These are phyloP conservation scores for Plasmodium blacklocki DNA, from an alignment of 169 alveolate genomes.

Conservation along the genomic window DNA sequence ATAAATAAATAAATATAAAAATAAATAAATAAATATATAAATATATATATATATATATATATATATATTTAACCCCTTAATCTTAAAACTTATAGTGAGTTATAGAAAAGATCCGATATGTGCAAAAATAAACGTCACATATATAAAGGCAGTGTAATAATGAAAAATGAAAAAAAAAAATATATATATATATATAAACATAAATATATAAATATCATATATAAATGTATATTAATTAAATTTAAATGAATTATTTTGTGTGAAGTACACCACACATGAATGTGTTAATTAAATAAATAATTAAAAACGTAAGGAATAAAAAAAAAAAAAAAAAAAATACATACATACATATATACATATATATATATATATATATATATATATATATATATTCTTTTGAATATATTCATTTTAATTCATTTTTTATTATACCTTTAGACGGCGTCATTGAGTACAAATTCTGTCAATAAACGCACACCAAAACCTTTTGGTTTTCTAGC, in stretches of 20 bases:
- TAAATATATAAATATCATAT: not conserved
- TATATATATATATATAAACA: not conserved
- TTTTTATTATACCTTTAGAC: not conserved
- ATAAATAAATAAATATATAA: too few relatives aligned
- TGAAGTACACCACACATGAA: too few relatives aligned
- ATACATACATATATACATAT: not conserved
- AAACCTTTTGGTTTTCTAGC: conserved; percentile 88
- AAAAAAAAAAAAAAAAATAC: not conserved
- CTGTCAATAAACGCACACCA: conserved; percentile 86
- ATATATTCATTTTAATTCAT: not conserved
- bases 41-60: too few relatives aligned
- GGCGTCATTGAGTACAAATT: conserved; percentile 56
- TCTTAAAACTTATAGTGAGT: too few relatives aligned
- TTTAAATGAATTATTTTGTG: too few relatives aligned
- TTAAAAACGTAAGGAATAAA: too few relatives aligned
- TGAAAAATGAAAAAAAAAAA: not conserved
- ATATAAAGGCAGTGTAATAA: too few relatives aligned
- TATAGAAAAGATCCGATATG: too few relatives aligned
- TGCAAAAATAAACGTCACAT: too few relatives aligned
- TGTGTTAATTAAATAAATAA: too few relatives aligned
- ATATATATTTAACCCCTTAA: too few relatives aligned
- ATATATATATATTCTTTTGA: not conserved
- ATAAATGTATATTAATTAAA: not conserved
- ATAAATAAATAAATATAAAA: too few relatives aligned
- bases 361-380: not conserved